A percentile compares a stretch with the other conserved stretches of the same genome.
Evolutionary conservation across 148 eudicot species (phyloP).

Genomic region (Oxyria digyna): DNA sequence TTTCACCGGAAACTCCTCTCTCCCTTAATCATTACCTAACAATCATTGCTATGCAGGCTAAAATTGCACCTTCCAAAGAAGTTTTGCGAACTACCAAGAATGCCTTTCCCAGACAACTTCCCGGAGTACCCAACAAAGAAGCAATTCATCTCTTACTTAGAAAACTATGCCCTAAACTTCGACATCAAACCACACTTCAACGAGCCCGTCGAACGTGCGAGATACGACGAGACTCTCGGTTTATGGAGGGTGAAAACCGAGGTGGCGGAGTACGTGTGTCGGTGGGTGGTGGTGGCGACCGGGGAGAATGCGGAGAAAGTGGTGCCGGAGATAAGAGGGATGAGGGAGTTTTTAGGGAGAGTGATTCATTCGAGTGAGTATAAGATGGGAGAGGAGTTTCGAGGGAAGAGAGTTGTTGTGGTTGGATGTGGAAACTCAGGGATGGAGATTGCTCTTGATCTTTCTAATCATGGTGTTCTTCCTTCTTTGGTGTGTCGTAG

Average conservation of each 20-base stretch:
- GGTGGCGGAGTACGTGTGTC: constrained; percentile 24
- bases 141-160: constrained; percentile 76
- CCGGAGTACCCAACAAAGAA: constrained; percentile 76
- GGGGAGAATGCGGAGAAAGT: constrained; percentile 90
- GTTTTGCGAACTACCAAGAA: constrained; percentile 67
- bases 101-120: constrained; percentile 44
- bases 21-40: no score
- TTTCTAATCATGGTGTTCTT: constrained; percentile 41
- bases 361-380: constrained; percentile 62
- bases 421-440: constrained; percentile 80
- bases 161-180: constrained; percentile 50
- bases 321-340: constrained; percentile 59
- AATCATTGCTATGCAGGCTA: no score
- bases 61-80: constrained; percentile 83
- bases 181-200: constrained; percentile 51
- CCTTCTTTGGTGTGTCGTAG: constrained; percentile 60
- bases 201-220: constrained; percentile 35
- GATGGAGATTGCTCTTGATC: constrained; percentile 69
- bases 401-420: constrained; percentile 38
- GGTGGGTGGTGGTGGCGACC: constrained; percentile 74
- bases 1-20: no score
- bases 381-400: constrained; percentile 31
- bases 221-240: constrained; percentile 19
- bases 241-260: constrained; percentile 42
- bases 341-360: constrained; percentile 43